Percentiles rank a stretch among this genome's conserved stretches.
Conservation (phyloP, 257 asterid genomes). For the Galeopsis tetrahit region DNA sequence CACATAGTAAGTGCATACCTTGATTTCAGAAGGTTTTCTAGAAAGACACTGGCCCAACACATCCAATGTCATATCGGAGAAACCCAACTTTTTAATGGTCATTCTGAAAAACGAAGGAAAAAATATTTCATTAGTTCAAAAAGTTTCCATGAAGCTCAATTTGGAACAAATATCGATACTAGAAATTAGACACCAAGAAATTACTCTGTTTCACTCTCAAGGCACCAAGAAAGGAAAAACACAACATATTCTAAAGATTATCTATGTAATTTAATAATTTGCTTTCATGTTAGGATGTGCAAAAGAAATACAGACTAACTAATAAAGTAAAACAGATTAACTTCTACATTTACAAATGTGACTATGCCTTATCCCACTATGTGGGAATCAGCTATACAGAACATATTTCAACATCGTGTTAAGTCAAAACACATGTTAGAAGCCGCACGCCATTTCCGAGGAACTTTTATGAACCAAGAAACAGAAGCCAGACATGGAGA, state of each 20-base stretch:
- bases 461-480: neutral
- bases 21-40: slow-evolving; percentile 71
- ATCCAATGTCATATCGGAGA: slow-evolving; percentile 65
- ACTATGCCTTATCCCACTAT: neutral
- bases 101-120: slow-evolving; percentile 48
- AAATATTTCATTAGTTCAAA: slow-evolving; percentile 25
- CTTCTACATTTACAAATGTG: neutral
- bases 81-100: slow-evolving; percentile 59
- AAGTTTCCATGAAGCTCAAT: slow-evolving; percentile 6
- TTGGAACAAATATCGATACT: slow-evolving; percentile 6
- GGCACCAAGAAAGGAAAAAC: slow-evolving; percentile 16
- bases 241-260: slow-evolving; percentile 17
- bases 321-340: neutral
- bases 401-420: neutral
- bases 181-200: slow-evolving; percentile 27
- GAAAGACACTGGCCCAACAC: slow-evolving; percentile 69
- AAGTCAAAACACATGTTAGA: neutral
- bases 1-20: slow-evolving; percentile 56
- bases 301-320: neutral
- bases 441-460: neutral
- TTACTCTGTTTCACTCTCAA: neutral
- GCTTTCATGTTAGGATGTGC: neutral
- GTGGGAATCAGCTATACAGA: slow-evolving; percentile 2
- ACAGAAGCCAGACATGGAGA: slow-evolving; percentile 1
- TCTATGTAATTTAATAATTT: slow-evolving; percentile 1